Conservation (phyloP, 352 stramenopile species). For the Phytophthora macrochlamydospora region DNA sequence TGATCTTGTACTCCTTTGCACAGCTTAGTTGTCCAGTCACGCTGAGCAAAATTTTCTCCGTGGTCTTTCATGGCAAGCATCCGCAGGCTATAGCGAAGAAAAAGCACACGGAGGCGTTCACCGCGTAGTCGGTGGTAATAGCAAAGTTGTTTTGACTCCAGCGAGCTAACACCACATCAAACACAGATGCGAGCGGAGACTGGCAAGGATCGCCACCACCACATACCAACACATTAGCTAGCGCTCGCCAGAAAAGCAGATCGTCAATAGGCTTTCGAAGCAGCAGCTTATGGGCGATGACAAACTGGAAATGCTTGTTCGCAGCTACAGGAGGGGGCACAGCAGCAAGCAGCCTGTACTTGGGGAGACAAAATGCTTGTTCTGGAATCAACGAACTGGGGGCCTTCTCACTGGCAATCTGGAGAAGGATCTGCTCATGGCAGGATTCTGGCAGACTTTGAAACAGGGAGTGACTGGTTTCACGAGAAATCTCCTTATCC, state of each 20-base stretch:
- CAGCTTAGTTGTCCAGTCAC: constrained; percentile 68
- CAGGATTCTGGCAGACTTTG: constrained; percentile 51
- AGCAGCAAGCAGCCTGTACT: constrained; percentile 58
- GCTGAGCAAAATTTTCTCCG: constrained; percentile 27
- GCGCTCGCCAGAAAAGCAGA: constrained; percentile 51
- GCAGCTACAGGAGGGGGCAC: constrained; percentile 36
- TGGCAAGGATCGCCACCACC: constrained; percentile 11
- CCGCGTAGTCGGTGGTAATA: constrained; percentile 46
- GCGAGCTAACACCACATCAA: constrained; percentile 58
- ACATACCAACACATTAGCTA: constrained; percentile 47
- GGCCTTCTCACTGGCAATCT: constrained; percentile 38
- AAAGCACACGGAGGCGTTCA: constrained; percentile 65
- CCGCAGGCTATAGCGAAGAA: constrained; percentile 69
- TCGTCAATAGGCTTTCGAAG: constrained; percentile 54
- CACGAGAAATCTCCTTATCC: constrained; percentile 9
- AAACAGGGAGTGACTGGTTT: constrained; percentile 41
- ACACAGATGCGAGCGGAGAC: constrained; percentile 44
- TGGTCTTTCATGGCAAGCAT: constrained; percentile 25
- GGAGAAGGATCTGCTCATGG: constrained; percentile 52
- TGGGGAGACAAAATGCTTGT: constrained; percentile 34
- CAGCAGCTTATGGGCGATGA: constrained; percentile 67
- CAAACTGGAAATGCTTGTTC: constrained; percentile 72
- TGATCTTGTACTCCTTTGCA: constrained; percentile 78
- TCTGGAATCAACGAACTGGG: constrained; percentile 3
- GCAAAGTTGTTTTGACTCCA: constrained; percentile 71